Base-by-base conservation (phyloP, 169 alveolate genomes). In the Cryptosporidium parvum region DNA sequence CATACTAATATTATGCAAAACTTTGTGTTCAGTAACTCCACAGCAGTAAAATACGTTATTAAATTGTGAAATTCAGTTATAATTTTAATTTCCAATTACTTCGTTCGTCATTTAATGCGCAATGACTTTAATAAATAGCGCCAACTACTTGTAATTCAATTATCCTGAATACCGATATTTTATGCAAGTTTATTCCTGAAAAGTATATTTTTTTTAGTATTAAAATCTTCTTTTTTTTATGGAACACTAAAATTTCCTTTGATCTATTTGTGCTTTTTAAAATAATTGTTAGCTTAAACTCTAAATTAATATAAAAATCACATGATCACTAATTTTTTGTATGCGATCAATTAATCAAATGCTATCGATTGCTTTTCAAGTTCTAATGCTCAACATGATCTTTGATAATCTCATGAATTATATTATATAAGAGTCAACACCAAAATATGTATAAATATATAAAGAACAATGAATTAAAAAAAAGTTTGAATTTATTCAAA, bases 61-160 rank as follows among this genome's bases (percentile, higher is more conserved):
- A 56, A 56, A 23, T 56, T 56, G 4, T 26, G 35, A 56, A 26
- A 16, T 26, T 56, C 21, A 48, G 23, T 48, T 56, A 10, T 56
- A 56, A n/a, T 16, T 56, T 56, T 56, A 5, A n/a, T 56, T 23
- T 6, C 18, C 35, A 56, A 56, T 8, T 26, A 56, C 67, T 56
- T 8, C 12, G 67, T 26, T 23, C 10, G 67, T 26, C 67, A 56
- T 56, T n/a, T 29, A 3, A 56, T 23, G 67, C 67, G 67, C 67
- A 56, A 56, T 56, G 67, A 56, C 67, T 56, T 56, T n/a, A 48
- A 26, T 26, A 23, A 23, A 56, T 21, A 56, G 67, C 67, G 67
- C 67, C 67, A 56, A 56, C 12, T 5, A n/a, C 26, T 56, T 23
- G 23, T 56, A 48, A 14, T 48, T 48, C 7, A 48, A 14, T 26